Conservation (phyloP, 169 alveolate genomes). For the Plasmodium vinckei region DNA sequence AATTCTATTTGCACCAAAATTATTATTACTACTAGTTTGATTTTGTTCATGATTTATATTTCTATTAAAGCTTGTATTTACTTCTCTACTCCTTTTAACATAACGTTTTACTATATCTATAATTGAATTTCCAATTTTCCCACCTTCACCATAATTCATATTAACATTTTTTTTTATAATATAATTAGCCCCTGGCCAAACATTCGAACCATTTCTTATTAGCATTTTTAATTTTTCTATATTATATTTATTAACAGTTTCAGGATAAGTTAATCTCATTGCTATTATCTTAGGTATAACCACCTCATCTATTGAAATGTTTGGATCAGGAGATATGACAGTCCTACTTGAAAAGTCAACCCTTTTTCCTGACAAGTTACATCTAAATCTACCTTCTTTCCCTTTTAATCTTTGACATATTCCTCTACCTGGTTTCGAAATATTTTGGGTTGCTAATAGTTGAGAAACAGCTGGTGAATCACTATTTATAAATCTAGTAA, state of each 20-base stretch:
- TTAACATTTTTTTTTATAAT: conserved; percentile 79
- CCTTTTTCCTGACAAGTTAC: conserved; percentile 99
- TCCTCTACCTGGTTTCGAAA: conserved; percentile 88
- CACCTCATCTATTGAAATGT: conserved; percentile 96
- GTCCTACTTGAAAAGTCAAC: conserved; percentile 99
- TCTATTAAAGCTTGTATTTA: not conserved
- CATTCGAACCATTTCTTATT: conserved; percentile 94
- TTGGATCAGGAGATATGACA: conserved; percentile 99
- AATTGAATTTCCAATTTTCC: not conserved
- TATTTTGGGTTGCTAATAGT: conserved; percentile 85
- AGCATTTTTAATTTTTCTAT: conserved; percentile 90
- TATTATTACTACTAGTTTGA: not conserved
- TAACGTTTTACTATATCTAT: conserved; percentile 34
- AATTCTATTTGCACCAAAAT: conserved; percentile 7
- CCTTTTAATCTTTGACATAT: conserved; percentile 88
- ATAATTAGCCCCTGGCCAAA: conserved; percentile 98
- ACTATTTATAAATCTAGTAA: conserved; percentile 93
- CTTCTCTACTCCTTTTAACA: not conserved
- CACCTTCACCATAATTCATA: not conserved
- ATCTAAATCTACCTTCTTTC: conserved; percentile 98
- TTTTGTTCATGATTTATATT: not conserved
- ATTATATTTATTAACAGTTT: conserved; percentile 92
- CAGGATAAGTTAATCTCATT: conserved; percentile 97
- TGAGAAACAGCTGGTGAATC: conserved; percentile 95
- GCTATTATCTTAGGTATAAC: conserved; percentile 98